Evolutionary conservation across 106 monocot species (phyloP).

Genomic region (Gastrodia elata): DNA sequence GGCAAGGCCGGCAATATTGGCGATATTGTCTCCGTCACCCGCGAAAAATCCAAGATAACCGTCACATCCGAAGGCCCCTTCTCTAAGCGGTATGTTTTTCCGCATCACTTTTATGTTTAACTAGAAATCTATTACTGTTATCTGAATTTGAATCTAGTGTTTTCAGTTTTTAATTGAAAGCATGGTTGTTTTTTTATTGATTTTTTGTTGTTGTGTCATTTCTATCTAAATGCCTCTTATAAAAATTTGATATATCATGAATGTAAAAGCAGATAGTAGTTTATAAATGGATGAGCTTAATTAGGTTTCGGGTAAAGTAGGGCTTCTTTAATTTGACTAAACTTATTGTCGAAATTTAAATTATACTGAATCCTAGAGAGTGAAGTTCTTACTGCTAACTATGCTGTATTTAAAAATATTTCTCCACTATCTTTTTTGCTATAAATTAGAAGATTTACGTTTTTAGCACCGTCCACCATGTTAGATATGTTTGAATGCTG

Average conservation of each 20-base stretch:
- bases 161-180: not conserved
- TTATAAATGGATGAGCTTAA: not conserved
- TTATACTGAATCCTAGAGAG: not conserved
- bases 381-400: not conserved
- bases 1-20: slow-evolving; percentile 77
- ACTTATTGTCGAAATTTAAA: not conserved
- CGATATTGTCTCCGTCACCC: slow-evolving; percentile 42
- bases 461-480: not conserved
- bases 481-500: not conserved
- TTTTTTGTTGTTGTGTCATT: not conserved
- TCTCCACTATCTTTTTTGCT: not conserved
- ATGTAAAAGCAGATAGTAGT: not conserved
- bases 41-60: slow-evolving; percentile 62
- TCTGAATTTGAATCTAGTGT: not conserved
- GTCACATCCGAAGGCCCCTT: slow-evolving; percentile 65
- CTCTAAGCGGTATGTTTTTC: slow-evolving; percentile 47
- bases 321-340: not conserved
- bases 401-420: not conserved
- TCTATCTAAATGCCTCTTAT: not conserved
- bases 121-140: not conserved
- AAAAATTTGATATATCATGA: not conserved
- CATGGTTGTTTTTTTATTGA: not conserved
- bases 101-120: not conserved
- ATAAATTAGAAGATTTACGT: not conserved
- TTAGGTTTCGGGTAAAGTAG: not conserved